Evolutionary conservation across 768 basidiomycete species (phyloP).

Genomic region (Naganishia antarctica): DNA sequence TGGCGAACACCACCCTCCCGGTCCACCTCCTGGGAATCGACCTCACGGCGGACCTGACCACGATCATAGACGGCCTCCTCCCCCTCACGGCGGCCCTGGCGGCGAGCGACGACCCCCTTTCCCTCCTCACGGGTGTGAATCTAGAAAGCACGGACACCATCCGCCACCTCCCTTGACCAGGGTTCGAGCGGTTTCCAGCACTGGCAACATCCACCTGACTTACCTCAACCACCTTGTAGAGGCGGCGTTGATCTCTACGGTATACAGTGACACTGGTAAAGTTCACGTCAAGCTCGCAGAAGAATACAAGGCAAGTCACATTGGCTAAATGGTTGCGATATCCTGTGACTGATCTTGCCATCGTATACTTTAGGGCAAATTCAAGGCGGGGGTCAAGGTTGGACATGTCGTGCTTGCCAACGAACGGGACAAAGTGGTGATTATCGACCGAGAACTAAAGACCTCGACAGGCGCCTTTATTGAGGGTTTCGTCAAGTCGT

Average conservation of each 20-base stretch:
- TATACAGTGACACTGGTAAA: constrained; percentile 20
- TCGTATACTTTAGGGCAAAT: constrained; percentile 6
- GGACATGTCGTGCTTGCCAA: constrained; percentile 23
- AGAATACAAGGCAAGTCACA: constrained; percentile 6
- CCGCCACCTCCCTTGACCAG: constrained; percentile 7
- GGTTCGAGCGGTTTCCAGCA: constrained; percentile 14
- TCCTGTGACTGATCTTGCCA: neutral
- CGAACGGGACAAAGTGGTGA: constrained; percentile 18
- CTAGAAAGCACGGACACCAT: constrained; percentile 9
- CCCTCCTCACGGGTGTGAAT: neutral
- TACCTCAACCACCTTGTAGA: constrained; percentile 22
- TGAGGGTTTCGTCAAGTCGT: constrained; percentile 14
- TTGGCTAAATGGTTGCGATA: no score
- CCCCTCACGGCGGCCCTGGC: no score
- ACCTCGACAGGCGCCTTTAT: constrained; percentile 20
- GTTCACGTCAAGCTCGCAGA: constrained; percentile 24
- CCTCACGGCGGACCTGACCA: neutral
- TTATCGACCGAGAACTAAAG: constrained; percentile 25
- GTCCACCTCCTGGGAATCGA: neutral
- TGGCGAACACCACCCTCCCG: constrained; percentile 1
- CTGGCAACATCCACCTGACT: constrained; percentile 19
- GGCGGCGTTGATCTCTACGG: constrained; percentile 6
- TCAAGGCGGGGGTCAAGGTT: constrained; percentile 20
- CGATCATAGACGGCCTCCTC: constrained; percentile 6
- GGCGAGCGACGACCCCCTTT: neutral